A percentile compares a stretch with the other conserved stretches of the same genome.
Evolutionary conservation across 768 basidiomycete species (phyloP).

Genomic region (Serendipita sp.): DNA sequence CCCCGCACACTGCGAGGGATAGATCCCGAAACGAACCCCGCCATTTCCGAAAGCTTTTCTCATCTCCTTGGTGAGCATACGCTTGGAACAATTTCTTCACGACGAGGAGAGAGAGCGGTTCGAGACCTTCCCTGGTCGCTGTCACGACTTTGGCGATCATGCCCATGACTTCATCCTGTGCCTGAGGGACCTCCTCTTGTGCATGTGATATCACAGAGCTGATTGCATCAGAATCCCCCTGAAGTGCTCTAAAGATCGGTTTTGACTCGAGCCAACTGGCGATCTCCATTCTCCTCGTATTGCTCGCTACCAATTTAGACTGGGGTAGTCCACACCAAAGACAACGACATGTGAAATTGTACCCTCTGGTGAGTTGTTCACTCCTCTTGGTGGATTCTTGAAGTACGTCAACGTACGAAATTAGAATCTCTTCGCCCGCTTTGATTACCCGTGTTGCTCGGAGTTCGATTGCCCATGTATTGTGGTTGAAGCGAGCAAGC

Average conservation of each 20-base stretch:
- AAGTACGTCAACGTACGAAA: conserved; percentile 10
- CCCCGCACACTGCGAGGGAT: neutral
- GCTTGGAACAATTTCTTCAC: neutral
- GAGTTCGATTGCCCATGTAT: conserved; percentile 5
- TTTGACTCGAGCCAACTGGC: neutral
- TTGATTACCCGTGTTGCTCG: conserved; percentile 9
- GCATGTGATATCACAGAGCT: neutral
- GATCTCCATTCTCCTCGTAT: neutral
- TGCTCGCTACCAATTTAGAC: neutral
- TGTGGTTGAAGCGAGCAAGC: conserved; percentile 7
- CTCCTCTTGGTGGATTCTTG: neutral
- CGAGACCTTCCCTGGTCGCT: neutral
- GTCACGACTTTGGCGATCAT: neutral
- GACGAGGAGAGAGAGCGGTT: neutral
- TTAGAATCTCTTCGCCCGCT: conserved; percentile 10
- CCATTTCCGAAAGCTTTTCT: conserved; percentile 4
- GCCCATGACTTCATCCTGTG: neutral
- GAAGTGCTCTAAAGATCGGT: neutral
- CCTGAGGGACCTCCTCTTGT: neutral
- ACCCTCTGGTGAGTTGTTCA: neutral
- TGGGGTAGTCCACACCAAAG: neutral
- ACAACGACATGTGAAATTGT: conserved; percentile 8
- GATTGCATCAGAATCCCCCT: neutral
- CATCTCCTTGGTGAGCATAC: neutral
- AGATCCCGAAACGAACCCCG: neutral